Evolutionary conservation across 1,284 basidiomycete species (phyloP).

Genomic region (Heliocybe sulcata): DNA sequence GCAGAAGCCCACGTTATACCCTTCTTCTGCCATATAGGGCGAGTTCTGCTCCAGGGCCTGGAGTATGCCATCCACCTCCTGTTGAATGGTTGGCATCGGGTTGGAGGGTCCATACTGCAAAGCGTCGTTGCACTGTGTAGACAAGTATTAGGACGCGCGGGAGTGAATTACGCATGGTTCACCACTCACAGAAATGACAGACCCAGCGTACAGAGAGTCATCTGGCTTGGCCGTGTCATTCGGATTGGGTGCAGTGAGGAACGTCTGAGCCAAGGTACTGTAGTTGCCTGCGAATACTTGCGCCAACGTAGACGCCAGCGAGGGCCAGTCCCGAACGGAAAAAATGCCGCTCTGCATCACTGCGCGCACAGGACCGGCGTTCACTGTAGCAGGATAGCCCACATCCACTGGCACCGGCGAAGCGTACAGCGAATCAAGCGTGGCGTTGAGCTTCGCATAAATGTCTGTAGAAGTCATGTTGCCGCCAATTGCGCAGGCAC

Average conservation of each 20-base stretch:
- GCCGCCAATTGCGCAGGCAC: not conserved
- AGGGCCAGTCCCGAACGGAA: not conserved
- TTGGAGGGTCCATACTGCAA: not conserved
- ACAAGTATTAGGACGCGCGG: not conserved
- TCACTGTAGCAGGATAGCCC: not conserved
- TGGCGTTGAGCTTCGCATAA: not conserved
- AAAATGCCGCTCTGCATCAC: not conserved
- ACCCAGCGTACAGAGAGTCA: not conserved
- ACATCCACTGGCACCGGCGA: not conserved
- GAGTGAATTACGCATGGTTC: not conserved
- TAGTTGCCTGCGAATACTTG: not conserved
- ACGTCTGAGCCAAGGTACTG: not conserved
- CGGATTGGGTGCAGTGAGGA: not conserved
- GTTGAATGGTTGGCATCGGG: not conserved
- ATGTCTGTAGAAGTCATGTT: not conserved
- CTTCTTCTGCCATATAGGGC: not conserved
- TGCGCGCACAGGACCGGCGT: not conserved
- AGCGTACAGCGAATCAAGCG: conserved; percentile 2
- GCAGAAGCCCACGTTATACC: not conserved
- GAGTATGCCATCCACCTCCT: not conserved
- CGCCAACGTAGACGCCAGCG: not conserved
- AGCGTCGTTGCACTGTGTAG: not conserved
- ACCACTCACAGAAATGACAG: not conserved
- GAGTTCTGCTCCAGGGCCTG: conserved; percentile 1
- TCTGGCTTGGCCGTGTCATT: not conserved